A percentile compares a stretch with the other conserved stretches of the same genome.
These are phyloP conservation scores for Ogataea pilisensis DNA, from an alignment of 805 yeast genomes.

Conservation along the genomic window DNA sequence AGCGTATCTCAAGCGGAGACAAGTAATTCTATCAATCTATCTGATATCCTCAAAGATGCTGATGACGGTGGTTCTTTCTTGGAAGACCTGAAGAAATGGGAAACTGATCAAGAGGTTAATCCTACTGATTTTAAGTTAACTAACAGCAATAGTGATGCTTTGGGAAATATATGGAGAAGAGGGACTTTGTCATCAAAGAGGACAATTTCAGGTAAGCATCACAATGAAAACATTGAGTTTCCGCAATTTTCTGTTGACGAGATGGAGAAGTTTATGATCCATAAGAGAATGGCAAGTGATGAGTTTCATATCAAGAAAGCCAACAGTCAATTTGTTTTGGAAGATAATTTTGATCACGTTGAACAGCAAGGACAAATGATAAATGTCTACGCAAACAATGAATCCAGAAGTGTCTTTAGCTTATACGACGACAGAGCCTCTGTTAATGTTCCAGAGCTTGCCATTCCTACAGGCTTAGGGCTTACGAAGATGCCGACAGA, in stretches of 20 bases:
- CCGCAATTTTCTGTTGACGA: slow-evolving; percentile 24
- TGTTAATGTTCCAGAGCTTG: slow-evolving; percentile 26
- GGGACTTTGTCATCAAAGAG: slow-evolving; percentile 23
- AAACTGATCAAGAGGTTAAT: slow-evolving; percentile 14
- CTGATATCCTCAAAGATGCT: slow-evolving; percentile 35
- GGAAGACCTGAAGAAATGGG: slow-evolving; percentile 38
- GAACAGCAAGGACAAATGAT: slow-evolving; percentile 26
- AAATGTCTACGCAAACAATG: slow-evolving; percentile 11
- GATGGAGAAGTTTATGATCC: slow-evolving; percentile 27
- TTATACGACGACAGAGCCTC: slow-evolving; percentile 17
- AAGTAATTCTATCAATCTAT: slow-evolving; percentile 15
- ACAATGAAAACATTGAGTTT: slow-evolving; percentile 12
- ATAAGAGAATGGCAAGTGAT: slow-evolving; percentile 30
- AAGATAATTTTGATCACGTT: slow-evolving; percentile 8
- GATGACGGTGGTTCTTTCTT: slow-evolving; percentile 37
- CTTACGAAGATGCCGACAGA: background rate
- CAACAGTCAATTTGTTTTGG: slow-evolving; percentile 18
- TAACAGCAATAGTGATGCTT: slow-evolving; percentile 14
- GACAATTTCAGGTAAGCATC: slow-evolving; percentile 8
- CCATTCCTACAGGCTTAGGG: slow-evolving; percentile 22
- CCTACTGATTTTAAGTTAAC: slow-evolving; percentile 1
- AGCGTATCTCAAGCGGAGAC: background rate
- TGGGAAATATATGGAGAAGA: slow-evolving; percentile 27
- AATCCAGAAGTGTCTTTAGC: slow-evolving; percentile 8
- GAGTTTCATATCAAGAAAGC: slow-evolving; percentile 28